Evolutionary conservation across 768 basidiomycete species (phyloP), one percentile per base, ranked within the genome.

Genomic region (Serendipita sp.): DNA sequence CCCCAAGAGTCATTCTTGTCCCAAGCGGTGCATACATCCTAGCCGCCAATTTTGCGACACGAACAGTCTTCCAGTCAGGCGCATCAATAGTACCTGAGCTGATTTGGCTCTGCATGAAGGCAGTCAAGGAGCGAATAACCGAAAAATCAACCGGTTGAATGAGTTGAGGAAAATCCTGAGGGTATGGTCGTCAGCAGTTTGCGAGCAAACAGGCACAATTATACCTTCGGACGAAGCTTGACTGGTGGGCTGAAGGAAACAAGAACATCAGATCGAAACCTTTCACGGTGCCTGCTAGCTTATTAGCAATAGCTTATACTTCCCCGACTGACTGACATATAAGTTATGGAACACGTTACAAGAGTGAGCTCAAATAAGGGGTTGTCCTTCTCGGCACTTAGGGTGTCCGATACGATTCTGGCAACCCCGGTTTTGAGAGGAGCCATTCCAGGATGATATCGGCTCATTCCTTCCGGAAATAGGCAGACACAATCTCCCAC

Each of bases 351-450:
- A 69, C 86, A 88, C 1, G 87, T 88, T 62, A 85, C 75, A 2
- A 93, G 75, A 13, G 82, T 81, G 18, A 93, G 76, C 66, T 86
- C 82, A 66, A 91, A 91, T 62, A 83, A 77, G 6, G 83, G 80
- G 66, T 87, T 76, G 67, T 84, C 74, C 5, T 80, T 77, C 72
- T 89, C 85, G 62, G 83, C 79, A 13, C 84, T 81, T 33, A 94
- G 75, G 5, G 87, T 80, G 69, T 91, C 87, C 13, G 88, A 88
- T 15, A 91, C 80, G 67, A 93, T 78, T 50, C 91, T 81, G 3
- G 91, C 87, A 27, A 89, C 91, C 72, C 91, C 91, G 8, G 91
- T 91, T 72, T 90, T 91, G 62, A 94, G 72, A 2, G 91, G 88
- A 2, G 90, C 87, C 63, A 94, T 87, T n/a, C 81, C 84, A 0